These are phyloP conservation scores for Rhizopogon sp. DNA, from an alignment of 768 basidiomycete species.

Conservation along the genomic window DNA sequence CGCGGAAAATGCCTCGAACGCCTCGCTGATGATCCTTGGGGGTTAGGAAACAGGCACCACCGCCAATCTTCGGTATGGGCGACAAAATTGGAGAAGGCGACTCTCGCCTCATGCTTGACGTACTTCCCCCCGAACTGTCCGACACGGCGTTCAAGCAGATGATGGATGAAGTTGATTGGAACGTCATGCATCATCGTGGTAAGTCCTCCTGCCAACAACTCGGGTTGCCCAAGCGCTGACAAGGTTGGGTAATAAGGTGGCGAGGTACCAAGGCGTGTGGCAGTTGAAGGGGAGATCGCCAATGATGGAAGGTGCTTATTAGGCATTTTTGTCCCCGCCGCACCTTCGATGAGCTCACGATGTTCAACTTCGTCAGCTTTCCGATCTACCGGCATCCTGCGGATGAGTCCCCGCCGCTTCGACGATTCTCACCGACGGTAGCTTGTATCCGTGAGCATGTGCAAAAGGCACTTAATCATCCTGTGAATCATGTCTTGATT, in stretches of 20 bases:
- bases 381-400: constrained; percentile 83
- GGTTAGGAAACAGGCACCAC: constrained; percentile 3
- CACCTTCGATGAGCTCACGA: neutral
- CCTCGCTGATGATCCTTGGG: neutral
- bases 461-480: constrained; percentile 52
- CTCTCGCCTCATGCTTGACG: constrained; percentile 49
- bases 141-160: constrained; percentile 53
- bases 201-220: constrained; percentile 3
- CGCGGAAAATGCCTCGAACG: neutral
- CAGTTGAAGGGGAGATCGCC: constrained; percentile 53
- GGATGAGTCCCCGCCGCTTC: constrained; percentile 67
- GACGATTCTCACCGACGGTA: constrained; percentile 66
- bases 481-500: constrained; percentile 80
- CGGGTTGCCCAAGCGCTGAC: neutral
- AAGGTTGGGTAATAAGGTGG: constrained; percentile 44
- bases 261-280: constrained; percentile 63
- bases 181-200: constrained; percentile 73
- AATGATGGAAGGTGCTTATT: constrained; percentile 42
- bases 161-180: constrained; percentile 65
- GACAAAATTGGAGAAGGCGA: constrained; percentile 63
- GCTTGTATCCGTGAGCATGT: constrained; percentile 58
- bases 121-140: constrained; percentile 55
- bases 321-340: constrained; percentile 10
- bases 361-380: constrained; percentile 35
- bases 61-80: constrained; percentile 24